Base-by-base conservation (phyloP, 1,284 basidiomycete genomes). In the Albatrellus sp. region DNA sequence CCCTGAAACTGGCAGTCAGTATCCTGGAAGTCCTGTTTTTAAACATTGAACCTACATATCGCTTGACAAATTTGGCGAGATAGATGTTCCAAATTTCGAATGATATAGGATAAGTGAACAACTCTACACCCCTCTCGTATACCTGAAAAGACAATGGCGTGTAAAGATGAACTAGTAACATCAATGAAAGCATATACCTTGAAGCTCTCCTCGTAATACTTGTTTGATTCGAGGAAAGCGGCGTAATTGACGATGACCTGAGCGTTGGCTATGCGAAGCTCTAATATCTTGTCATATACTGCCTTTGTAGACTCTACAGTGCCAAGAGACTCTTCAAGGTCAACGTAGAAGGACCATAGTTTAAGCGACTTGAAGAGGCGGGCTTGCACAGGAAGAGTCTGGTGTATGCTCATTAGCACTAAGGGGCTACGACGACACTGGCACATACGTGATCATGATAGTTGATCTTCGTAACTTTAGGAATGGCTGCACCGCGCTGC, bases 71-170 rank as follows among this genome's bases (percentile, higher is more conserved):
- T 65, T 98, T 98, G 47, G 89, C 86, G 34, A 99, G 68, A 63
- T 98, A 99, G 47, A 97, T 94, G 60, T 99, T 98, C 94, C 96
- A 98, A 52, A 99, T 80, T 65, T 99, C 96, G 60, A 98, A 98
- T 2, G 91, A 94, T 40, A 98, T 81, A 0, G 96, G 96, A 71
- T 92, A 98, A 6, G 92, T 93, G 71, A 98, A 98, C 14, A 98
- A 68, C 54, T 98, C 96, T 8, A 96, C 90, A 37, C 96, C 96
- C 38, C 94, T 81, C 61, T 98, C 96, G 61, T 98, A 99, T 32
- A 97, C 84, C 82, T 83, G 44, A 11, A 32, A 31, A 40, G 52
- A 43, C 52, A 46, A 42, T 19, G 47, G 34, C 28, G 41, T 32
- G 24, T 34, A 6, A 3, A 42, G 13, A 39, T 31, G 31, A 28